These are phyloP conservation scores for Fusarium sp. DNA, from an alignment of 2,329 filamentous ascomycete genomes.

Conservation along the genomic window DNA sequence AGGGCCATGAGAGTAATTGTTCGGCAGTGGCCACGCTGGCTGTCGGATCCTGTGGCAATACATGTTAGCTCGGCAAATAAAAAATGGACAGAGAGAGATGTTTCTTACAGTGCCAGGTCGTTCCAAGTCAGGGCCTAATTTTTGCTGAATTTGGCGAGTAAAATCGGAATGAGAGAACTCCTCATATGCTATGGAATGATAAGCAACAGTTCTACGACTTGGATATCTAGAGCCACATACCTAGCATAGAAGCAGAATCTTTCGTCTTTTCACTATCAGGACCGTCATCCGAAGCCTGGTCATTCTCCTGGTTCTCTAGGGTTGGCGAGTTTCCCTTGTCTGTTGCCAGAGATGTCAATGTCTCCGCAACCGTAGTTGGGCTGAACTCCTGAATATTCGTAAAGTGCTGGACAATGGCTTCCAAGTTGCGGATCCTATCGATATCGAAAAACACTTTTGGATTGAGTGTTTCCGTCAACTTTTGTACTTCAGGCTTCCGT, in stretches of 20 bases:
- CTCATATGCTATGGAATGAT: neutral
- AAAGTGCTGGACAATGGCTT: slow-evolving; percentile 17
- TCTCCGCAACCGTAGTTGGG: slow-evolving; percentile 4
- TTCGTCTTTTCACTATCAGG: neutral
- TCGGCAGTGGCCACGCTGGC: neutral
- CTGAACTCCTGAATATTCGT: slow-evolving; percentile 18
- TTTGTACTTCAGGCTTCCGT: neutral
- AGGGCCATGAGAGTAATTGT: slow-evolving; percentile 21
- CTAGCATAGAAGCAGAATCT: neutral
- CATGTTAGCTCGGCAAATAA: neutral
- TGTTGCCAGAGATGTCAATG: neutral
- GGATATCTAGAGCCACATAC: neutral
- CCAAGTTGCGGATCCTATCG: slow-evolving; percentile 20
- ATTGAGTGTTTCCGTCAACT: neutral
- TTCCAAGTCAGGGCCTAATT: slow-evolving; percentile 6
- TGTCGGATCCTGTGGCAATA: neutral
- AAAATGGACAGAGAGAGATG: neutral
- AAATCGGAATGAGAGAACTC: slow-evolving; percentile 27
- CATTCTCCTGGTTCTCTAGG: neutral
- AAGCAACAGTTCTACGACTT: neutral
- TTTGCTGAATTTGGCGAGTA: slow-evolving; percentile 19
- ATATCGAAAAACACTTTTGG: slow-evolving; percentile 18
- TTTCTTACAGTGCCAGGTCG: neutral
- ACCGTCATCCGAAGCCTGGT: neutral
- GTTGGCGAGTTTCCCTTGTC: neutral